Evolutionary conservation across 176 grass and related monocot species (phyloP).

Genomic region (Eleusine coracana): DNA sequence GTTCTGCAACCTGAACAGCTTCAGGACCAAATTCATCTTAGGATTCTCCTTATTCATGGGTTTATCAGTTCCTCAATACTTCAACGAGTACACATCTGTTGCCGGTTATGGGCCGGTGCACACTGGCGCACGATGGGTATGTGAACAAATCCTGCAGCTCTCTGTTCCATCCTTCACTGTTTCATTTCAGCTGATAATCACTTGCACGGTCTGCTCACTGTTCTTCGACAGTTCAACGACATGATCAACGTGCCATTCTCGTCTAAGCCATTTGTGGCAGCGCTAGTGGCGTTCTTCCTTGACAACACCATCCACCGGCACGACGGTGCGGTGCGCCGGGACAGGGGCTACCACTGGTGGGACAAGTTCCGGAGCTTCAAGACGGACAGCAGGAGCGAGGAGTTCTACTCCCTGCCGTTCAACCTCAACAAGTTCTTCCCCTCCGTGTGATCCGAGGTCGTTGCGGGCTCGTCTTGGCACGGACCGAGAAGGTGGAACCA

Average conservation of each 20-base stretch:
- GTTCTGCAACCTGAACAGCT: constrained; percentile 77
- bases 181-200: not conserved
- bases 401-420: constrained; percentile 63
- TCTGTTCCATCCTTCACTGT: not conserved
- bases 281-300: constrained; percentile 54
- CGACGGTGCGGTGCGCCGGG: constrained; percentile 39
- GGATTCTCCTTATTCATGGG: constrained; percentile 70
- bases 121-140: constrained; percentile 53
- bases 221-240: constrained; percentile 54
- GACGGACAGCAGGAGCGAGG: constrained; percentile 55
- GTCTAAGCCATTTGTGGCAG: constrained; percentile 52
- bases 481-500: not conserved
- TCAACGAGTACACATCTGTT: constrained; percentile 55
- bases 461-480: not conserved
- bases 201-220: not conserved
- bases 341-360: constrained; percentile 68
- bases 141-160: not conserved
- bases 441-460: constrained; percentile 25
- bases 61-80: constrained; percentile 62
- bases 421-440: constrained; percentile 70
- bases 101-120: constrained; percentile 53
- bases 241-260: constrained; percentile 58
- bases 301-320: constrained; percentile 57
- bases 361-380: constrained; percentile 58
- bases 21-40: constrained; percentile 67